Evolutionary conservation across 768 basidiomycete genomes (phyloP), one percentile per base, ranked within the genome.

Genomic region (Cyathus striatus): DNA sequence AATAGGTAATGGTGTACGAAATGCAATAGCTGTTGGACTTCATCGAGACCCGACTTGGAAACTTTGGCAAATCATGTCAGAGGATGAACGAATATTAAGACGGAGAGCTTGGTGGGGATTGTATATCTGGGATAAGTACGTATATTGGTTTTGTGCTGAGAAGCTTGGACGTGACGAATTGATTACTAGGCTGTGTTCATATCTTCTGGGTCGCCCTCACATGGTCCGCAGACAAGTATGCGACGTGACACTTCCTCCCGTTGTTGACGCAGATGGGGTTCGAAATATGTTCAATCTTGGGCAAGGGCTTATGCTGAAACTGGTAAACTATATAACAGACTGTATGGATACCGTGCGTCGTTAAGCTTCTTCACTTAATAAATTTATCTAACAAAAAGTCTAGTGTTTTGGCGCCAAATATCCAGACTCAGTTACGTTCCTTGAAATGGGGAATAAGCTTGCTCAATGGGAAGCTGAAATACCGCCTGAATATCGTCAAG

Each of bases 21-120:
- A 58, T 41, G 70, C 69, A 16, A 55, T 65, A 49, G 61, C 70
- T 17, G 61, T 70, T 21, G 69, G 71, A 1, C 61, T 75, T 59
- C 70, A 72, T 44, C 61, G 64, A 33, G 73, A 73, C 52, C 69
- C 69, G 6, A 62, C 57, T 40, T 68, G 68, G 63, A 53, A 48
- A 17, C 51, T 57, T 24, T 72, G 68, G 68, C 66, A 68, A 35
- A 65, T 66, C 49, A 67, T 69, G 66, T 65, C 66, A 1, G 65
- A 63, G 25, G 69, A 70, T 41, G 69, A 75, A 53, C 61, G 60
- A 46, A 26, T 63, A 18, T 49, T 73, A 23, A 61, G 70, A 42
- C 62, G 65, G 40, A 51, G 65, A 23, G 69, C 67, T 2, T 75
- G 72, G 71, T 72, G 68, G 68, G 64, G 61, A 3, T 55, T 75